Base-by-base conservation (phyloP, 179 eudicot species). In the Heliamphora pulchella region DNA sequence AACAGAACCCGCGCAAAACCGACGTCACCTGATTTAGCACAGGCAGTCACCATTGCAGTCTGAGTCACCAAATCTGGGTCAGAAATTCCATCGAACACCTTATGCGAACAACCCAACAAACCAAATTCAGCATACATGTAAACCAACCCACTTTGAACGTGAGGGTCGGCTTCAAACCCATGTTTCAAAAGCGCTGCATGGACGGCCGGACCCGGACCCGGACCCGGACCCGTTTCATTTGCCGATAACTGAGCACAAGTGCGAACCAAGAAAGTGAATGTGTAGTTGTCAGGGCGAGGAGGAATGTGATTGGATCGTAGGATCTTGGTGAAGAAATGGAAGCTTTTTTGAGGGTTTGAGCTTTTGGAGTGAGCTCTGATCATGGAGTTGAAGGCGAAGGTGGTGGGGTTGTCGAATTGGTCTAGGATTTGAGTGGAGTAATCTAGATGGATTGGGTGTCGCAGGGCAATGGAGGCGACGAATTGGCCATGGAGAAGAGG, bases 211-310 rank as follows among this genome's bases (percentile, higher is more conserved):
- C n/a, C 31, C 31, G 31, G 31, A 31, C 31, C 31, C 31, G 31
- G 31, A 31, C 31, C 84, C 48, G 51, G 50, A 41, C 87, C 82
- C 1, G 83, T 31, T 53, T 63, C 50, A 1, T 15, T 5, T 2
- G 48, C 85, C 66, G 62, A 9, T 9, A 70, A 4, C 9, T 69
- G 81, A 1, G 83, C 84, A 13, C 86, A 83, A 5, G 87, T 74
- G 55, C 85, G 79, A 18, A 85, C 80, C 78, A 85, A 78, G 82
- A 85, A 85, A 13, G 85, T 83, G 78, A 85, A 85, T 0, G 87
- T 85, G 77, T 78, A 85, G 64, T 81, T 85, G 43, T 85, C 87
- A 39, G 87, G 87, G 50, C 5, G 53, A 1, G 69, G 53, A 1
- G 69, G 71, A 74, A 54, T 58, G 39, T 67, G 43, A 77, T n/a